Evolutionary conservation across 2,329 filamentous ascomycete genomes (phyloP), one percentile per base, ranked within the genome.

Genomic region (Trichoderma pleuroti): DNA sequence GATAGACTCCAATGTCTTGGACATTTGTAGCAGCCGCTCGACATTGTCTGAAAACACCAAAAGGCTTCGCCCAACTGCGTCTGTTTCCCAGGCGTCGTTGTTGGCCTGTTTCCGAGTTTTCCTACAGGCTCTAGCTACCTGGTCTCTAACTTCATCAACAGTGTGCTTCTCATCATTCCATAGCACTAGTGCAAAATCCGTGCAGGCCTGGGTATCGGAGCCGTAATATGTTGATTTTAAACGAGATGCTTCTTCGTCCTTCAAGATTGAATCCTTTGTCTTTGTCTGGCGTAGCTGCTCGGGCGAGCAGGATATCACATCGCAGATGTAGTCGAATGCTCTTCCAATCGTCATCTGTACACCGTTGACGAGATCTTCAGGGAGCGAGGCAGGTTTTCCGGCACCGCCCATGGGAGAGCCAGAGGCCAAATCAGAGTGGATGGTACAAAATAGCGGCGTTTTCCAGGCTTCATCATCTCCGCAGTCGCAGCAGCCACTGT

Each of bases 151-250:
- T 79, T 99, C 96, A 60, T 90, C 88, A 56, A 98, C 91, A 0
- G 96, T 99, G 79, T 99, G 96, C 81, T 99, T 99, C 82, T 99
- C 96, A 74, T 99, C 96, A 76, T 99, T 99, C 96, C 96, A 99
- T 6, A 99, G 84, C 18, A 98, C 84, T 57, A 99, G 83, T 6
- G 93, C 92, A 80, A 92, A 99, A 76, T 97, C 93, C 12, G 76
- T 76, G 72, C 81, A 82, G 11, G 76, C 75, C 28, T 81, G 77
- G 18, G 78, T 74, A 10, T 78, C 76, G 14, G 91, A 86, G 74
- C 94, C 96, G 81, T 94, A 94, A 61, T 90, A 90, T 0, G 77
- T 76, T 2, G 91, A 88, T 9, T 88, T 89, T 39, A 98, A 83
- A 24, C 94, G 88, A 18, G 95, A 97, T 71, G 88, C 86, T 70